A percentile compares a stretch with the other conserved stretches of the same genome.
Evolutionary conservation across 768 basidiomycete genomes (phyloP).

Genomic region (Pleurotus tuoliensis): DNA sequence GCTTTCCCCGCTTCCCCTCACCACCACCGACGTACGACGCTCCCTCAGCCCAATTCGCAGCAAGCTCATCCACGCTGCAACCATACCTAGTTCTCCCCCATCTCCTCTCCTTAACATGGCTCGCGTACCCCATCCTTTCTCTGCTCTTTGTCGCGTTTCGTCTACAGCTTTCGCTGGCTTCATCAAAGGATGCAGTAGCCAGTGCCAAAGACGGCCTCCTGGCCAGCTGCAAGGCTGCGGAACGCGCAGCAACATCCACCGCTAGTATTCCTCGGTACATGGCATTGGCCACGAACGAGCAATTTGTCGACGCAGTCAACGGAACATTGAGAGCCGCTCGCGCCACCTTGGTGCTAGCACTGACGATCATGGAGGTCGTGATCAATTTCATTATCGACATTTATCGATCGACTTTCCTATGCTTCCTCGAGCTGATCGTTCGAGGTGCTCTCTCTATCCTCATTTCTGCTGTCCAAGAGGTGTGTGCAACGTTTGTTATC

Average conservation of each 20-base stretch:
- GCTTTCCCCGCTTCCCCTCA: conserved; percentile 25
- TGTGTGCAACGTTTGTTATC: conserved; percentile 28
- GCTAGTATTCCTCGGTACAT: conserved; percentile 88
- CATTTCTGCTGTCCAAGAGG: conserved; percentile 81
- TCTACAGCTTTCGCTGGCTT: conserved; percentile 66
- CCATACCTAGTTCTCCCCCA: conserved; percentile 85
- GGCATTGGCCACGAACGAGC: conserved; percentile 79
- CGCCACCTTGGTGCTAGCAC: conserved; percentile 61
- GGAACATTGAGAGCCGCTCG: conserved; percentile 75
- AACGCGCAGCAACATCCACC: conserved; percentile 74
- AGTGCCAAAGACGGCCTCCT: conserved; percentile 75
- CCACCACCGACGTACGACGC: conserved; percentile 60
- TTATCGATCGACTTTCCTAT: conserved; percentile 91
- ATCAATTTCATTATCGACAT: conserved; percentile 91
- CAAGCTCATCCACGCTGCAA: conserved; percentile 40
- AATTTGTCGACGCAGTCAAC: conserved; percentile 76
- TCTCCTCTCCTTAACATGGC: conserved; percentile 83
- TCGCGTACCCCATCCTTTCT: conserved; percentile 88
- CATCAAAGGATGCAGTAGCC: conserved; percentile 62
- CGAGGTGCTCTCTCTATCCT: conserved; percentile 76
- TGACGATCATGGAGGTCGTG: conserved; percentile 83
- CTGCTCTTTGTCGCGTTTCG: conserved; percentile 86
- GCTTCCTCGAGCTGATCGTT: conserved; percentile 88
- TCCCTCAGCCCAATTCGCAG: conserved; percentile 26
- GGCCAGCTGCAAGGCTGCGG: conserved; percentile 81